These are phyloP conservation scores for Paracorniculantispora psalliotae DNA, from an alignment of 2,329 filamentous ascomycete species.

Conservation along the genomic window DNA sequence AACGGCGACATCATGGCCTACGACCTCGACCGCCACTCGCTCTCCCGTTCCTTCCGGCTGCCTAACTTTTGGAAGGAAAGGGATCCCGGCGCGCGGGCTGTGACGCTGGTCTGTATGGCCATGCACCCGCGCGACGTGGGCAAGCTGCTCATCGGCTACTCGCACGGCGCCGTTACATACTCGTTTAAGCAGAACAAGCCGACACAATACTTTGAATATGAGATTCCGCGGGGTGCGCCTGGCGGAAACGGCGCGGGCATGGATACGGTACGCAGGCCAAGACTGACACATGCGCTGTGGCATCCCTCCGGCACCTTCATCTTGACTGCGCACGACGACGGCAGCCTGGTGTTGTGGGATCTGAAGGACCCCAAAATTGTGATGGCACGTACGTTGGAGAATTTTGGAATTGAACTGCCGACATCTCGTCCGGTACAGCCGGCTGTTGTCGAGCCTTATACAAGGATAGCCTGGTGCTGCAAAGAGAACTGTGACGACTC, in stretches of 20 bases:
- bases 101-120: conserved; percentile 67
- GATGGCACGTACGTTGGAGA: conserved; percentile 74
- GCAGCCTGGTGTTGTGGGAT: conserved; percentile 92
- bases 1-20: conserved; percentile 87
- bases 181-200: conserved; percentile 89
- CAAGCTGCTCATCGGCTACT: conserved; percentile 85
- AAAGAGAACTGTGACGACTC: conserved; percentile 94
- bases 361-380: conserved; percentile 79
- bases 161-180: conserved; percentile 80
- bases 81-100: conserved; percentile 58
- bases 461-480: conserved; percentile 84
- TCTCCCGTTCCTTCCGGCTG: conserved; percentile 68
- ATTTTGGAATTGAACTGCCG: conserved; percentile 68
- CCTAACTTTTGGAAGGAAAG: conserved; percentile 80
- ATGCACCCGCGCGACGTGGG: conserved; percentile 91
- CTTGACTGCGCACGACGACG: conserved; percentile 82
- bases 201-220: conserved; percentile 76
- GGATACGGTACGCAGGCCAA: conserved; percentile 62
- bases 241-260: conserved; percentile 68
- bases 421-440: conserved; percentile 46
- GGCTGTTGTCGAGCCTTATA: conserved; percentile 66
- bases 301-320: conserved; percentile 92
- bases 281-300: conserved; percentile 80
- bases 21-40: conserved; percentile 75
- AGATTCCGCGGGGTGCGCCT: conserved; percentile 73